Conservation (phyloP, 1,284 basidiomycete genomes). For the Ceraceosorus bombacis region DNA sequence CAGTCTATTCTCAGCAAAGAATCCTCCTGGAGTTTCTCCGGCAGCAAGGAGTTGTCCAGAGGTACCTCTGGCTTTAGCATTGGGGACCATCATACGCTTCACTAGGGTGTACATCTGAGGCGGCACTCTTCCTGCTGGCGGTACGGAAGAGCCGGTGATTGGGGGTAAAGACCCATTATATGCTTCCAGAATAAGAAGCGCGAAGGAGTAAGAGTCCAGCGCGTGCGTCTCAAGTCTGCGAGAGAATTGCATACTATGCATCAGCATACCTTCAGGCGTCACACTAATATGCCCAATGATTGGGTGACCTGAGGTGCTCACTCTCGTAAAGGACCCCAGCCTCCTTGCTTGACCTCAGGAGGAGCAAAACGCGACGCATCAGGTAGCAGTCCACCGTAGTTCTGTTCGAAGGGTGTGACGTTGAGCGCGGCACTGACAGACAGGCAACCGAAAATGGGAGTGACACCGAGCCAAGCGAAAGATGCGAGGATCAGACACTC, state of each 20-base stretch:
- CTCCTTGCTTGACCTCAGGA: slow-evolving; percentile 84
- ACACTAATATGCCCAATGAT: background rate
- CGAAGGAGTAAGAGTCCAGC: slow-evolving; percentile 39
- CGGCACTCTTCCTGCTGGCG: slow-evolving; percentile 72
- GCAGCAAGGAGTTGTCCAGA: slow-evolving; percentile 47
- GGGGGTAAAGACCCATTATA: slow-evolving; percentile 37
- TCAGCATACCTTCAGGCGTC: no score
- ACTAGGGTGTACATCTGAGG: slow-evolving; percentile 67
- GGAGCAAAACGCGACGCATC: slow-evolving; percentile 51
- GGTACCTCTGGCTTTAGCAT: slow-evolving; percentile 68
- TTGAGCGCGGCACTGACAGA: background rate
- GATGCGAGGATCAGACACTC: slow-evolving; percentile 55
- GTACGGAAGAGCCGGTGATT: slow-evolving; percentile 64
- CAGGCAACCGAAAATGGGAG: background rate
- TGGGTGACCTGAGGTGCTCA: slow-evolving; percentile 49
- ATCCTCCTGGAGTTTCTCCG: slow-evolving; percentile 56
- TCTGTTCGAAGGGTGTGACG: background rate
- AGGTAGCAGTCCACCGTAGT: slow-evolving; percentile 29
- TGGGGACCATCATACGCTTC: slow-evolving; percentile 82
- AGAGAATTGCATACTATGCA: no score
- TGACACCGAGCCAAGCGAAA: background rate
- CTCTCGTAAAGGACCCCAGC: slow-evolving; percentile 70
- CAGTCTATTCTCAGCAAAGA: slow-evolving; percentile 76
- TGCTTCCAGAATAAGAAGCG: slow-evolving; percentile 33
- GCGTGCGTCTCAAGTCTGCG: slow-evolving; percentile 7